A percentile compares a stretch with the other conserved stretches of the same genome.
These are phyloP conservation scores for Boechera retrofracta DNA, from an alignment of 345 rosid genomes.

Conservation along the genomic window DNA sequence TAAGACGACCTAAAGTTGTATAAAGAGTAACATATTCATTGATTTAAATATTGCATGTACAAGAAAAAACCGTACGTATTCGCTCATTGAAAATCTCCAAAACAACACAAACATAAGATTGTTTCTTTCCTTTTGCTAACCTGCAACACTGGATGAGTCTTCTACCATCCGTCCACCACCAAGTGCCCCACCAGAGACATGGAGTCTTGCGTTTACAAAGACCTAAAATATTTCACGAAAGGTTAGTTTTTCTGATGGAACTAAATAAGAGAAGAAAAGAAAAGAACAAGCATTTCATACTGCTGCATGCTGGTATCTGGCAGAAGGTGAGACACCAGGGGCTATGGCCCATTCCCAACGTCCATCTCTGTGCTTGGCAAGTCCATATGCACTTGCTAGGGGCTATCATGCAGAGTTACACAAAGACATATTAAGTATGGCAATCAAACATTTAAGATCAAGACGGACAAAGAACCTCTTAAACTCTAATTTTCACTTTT, in stretches of 20 bases:
- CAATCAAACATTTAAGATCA: constrained; percentile 10
- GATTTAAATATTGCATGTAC: background rate
- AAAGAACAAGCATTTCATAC: constrained; percentile 55
- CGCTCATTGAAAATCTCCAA: constrained; percentile 9
- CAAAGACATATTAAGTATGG: constrained; percentile 11
- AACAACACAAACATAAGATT: constrained; percentile 20
- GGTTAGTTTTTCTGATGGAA: constrained; percentile 25
- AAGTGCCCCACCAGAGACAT: constrained; percentile 99
- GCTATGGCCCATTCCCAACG: constrained; percentile 99
- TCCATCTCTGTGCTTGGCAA: constrained; percentile 99
- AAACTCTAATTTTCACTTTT: constrained; percentile 8
- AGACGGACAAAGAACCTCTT: constrained; percentile 13
- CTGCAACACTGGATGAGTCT: constrained; percentile 98
- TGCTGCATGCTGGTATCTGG: constrained; percentile 99
- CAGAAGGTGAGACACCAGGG: constrained; percentile 97
- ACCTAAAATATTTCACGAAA: constrained; percentile 56
- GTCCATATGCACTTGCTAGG: constrained; percentile 95
- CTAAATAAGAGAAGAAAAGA: constrained; percentile 21
- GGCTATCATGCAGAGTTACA: constrained; percentile 60
- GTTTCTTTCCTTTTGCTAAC: constrained; percentile 45
- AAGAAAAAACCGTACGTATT: background rate
- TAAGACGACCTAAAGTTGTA: background rate
- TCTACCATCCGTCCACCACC: constrained; percentile 99
- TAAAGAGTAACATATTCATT: background rate
- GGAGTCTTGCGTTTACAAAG: constrained; percentile 97